Evolutionary conservation across 2,329 filamentous ascomycete species (phyloP), one percentile per base, ranked within the genome.

Genomic region (Aspergillus alliaceus): DNA sequence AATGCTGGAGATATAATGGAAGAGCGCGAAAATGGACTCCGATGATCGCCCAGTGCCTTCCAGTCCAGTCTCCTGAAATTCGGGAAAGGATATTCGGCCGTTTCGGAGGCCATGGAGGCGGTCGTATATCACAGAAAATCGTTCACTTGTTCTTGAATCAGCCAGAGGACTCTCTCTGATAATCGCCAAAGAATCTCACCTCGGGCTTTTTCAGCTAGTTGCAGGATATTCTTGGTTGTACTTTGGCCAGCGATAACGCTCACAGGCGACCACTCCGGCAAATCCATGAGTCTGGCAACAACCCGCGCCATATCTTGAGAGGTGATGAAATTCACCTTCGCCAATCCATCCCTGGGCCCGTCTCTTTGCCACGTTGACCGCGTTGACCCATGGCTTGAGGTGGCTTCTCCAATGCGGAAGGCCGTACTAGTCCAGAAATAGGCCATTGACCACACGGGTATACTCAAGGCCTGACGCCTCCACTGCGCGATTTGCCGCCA

Each of bases 381-480:
- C 51, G 25, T 53, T 53, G 14, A 53, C 40, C 50, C 51, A 53
- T 20, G 51, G 51, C 40, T 53, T 53, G 9, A 47, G 31, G n/a
- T 46, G 22, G 22, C 51, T 46, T 24, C 12, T 27, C 51, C 51
- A 47, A 25, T 53, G 40, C 15, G 51, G 51, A 14, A 53, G 27
- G 4, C 51, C 51, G 15, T 53, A 53, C 9, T 53, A 53, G 29
- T 46, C 39, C 37, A 53, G 29, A 31, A 53, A 47, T 34, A 53
- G 31, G 11, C 51, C 51, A 12, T 46, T 53, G 7, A 53, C 51
- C 7, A 53, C 51, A 1, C 51, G 39, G 2, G 51, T 53, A 35
- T 53, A 18, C 31, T 53, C 29, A 6, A 55, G 53, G 7, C n/a
- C 27, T 9, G 53, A 44, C 6, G 12, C n/a, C 22, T 39, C 34